Evolutionary conservation across 2,329 filamentous ascomycete genomes (phyloP).

Genomic region (Exophiala lecanii-corni): DNA sequence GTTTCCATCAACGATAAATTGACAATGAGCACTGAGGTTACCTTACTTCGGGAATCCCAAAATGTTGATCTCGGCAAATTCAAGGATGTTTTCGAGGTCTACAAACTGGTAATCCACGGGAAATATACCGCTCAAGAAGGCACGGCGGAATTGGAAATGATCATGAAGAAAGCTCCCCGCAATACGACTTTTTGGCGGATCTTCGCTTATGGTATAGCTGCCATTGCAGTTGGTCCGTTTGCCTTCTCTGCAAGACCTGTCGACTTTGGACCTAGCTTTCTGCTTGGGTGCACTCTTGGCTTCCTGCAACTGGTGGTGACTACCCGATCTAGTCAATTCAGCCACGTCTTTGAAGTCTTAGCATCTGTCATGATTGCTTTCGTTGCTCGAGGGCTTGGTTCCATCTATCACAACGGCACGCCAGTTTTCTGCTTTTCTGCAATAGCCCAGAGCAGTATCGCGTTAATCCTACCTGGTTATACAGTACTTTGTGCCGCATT

Average conservation of each 20-base stretch:
- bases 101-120: constrained; percentile 47
- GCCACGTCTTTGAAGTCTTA: constrained; percentile 61
- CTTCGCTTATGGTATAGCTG: constrained; percentile 69
- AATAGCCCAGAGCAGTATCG: constrained; percentile 68
- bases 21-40: constrained; percentile 45
- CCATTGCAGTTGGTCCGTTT: constrained; percentile 71
- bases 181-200: constrained; percentile 54
- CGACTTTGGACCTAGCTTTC: constrained; percentile 71
- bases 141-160: constrained; percentile 43
- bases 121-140: constrained; percentile 44
- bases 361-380: constrained; percentile 64
- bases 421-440: constrained; percentile 66
- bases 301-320: constrained; percentile 69
- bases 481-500: constrained; percentile 58
- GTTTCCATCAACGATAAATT: constrained; percentile 68
- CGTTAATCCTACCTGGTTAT: constrained; percentile 68
- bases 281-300: constrained; percentile 70
- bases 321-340: constrained; percentile 64
- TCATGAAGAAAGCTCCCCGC: constrained; percentile 54
- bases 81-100: constrained; percentile 43
- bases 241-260: constrained; percentile 72
- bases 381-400: constrained; percentile 64
- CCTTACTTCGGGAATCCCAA: constrained; percentile 39
- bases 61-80: constrained; percentile 42
- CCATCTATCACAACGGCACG: constrained; percentile 50